Conservation (phyloP, 305 asterid genomes). For the Solanum chacoense region DNA sequence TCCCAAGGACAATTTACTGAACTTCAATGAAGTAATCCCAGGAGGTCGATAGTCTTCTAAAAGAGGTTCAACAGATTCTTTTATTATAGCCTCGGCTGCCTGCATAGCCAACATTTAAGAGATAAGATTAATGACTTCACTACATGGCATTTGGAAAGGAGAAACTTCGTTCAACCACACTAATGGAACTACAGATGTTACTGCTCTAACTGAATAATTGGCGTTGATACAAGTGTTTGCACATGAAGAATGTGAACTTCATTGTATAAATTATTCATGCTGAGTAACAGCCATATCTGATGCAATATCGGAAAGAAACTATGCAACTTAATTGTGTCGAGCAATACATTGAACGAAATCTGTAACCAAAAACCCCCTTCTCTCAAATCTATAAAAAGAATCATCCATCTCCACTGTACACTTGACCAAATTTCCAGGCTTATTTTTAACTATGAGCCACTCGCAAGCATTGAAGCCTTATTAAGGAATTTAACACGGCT, state of each 20-base stretch:
- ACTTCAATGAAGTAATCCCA: slow-evolving; percentile 79
- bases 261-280: neutral
- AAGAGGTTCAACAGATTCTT: slow-evolving; percentile 86
- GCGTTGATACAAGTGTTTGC: neutral
- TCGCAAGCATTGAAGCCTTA: neutral
- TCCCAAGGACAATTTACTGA: slow-evolving; percentile 88
- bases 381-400: neutral
- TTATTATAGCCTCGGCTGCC: slow-evolving; percentile 93
- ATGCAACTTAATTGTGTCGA: neutral
- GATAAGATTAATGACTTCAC: neutral
- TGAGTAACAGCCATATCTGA: neutral
- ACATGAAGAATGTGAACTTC: neutral
- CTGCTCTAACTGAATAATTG: neutral
- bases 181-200: neutral
- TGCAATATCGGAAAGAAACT: neutral
- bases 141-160: neutral
- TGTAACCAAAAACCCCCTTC: neutral
- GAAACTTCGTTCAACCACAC: neutral
- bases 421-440: neutral
- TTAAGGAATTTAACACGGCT: neutral
- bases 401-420: neutral
- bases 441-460: neutral
- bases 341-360: neutral
- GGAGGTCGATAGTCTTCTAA: slow-evolving; percentile 89
- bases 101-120: slow-evolving; percentile 12